Conservation (phyloP, 306 rosid species). For the Quercus cerris region DNA sequence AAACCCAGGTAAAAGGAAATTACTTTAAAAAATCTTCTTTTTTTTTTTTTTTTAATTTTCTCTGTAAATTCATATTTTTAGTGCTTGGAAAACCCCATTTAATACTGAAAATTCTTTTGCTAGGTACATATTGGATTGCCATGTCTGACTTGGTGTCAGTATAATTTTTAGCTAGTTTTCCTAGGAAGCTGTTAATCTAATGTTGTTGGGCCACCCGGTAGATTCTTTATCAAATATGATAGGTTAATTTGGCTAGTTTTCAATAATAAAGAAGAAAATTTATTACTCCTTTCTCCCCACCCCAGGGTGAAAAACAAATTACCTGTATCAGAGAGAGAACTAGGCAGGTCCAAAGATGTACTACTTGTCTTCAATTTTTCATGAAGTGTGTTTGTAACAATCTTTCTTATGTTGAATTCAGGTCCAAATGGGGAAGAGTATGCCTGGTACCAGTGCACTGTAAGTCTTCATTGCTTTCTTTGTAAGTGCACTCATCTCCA, state of each 20-base stretch:
- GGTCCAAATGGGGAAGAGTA: conserved; percentile 96
- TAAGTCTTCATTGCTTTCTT: conserved; percentile 39
- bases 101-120: not conserved
- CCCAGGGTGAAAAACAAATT: not conserved
- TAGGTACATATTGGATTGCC: not conserved
- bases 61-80: not conserved
- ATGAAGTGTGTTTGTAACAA: not conserved
- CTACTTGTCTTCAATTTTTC: not conserved
- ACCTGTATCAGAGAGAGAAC: not conserved
- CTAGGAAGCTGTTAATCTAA: not conserved
- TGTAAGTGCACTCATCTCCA: not conserved
- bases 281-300: not conserved
- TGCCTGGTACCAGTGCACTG: conserved; percentile 99
- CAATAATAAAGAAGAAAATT: not conserved
- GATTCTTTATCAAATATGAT: not conserved
- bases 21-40: not conserved
- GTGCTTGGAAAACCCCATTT: conserved; percentile 1
- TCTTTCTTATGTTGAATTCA: conserved; percentile 35
- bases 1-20: conserved; percentile 52
- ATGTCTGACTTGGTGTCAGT: not conserved
- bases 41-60: conserved; percentile 2
- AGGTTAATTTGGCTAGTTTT: not conserved
- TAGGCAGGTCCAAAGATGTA: not conserved
- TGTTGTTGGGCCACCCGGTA: not conserved
- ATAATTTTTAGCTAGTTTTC: not conserved